A percentile compares a stretch with the other conserved stretches of the same genome.
Conservation (phyloP, 371 early-diverging fungal genomes). For the Sporodiniella umbellata region DNA sequence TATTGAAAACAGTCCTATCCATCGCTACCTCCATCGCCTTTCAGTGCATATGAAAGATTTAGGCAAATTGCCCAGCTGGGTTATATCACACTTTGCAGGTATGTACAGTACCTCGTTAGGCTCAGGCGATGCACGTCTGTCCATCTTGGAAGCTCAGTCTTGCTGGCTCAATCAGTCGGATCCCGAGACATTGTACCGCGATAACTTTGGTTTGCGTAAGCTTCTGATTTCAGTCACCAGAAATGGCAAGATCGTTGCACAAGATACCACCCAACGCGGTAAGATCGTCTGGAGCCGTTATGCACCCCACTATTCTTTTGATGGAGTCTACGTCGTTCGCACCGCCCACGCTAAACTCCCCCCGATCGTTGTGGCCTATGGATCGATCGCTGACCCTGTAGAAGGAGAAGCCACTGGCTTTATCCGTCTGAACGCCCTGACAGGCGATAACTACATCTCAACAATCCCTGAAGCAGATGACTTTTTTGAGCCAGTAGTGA, state of each 20-base stretch:
- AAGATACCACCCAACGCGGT: slow-evolving; percentile 74
- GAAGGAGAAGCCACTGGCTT: slow-evolving; percentile 44
- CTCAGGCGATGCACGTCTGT: slow-evolving; percentile 7
- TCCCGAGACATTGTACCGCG: slow-evolving; percentile 50
- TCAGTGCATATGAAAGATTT: slow-evolving; percentile 50
- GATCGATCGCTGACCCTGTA: slow-evolving; percentile 35
- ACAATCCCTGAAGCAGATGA: slow-evolving; percentile 25
- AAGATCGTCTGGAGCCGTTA: slow-evolving; percentile 72
- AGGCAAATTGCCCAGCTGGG: slow-evolving; percentile 30
- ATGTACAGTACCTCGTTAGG: slow-evolving; percentile 17
- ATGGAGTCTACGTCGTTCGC: slow-evolving; percentile 61
- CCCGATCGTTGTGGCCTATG: slow-evolving; percentile 70
- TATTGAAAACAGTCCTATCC: slow-evolving; percentile 30
- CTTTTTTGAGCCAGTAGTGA: slow-evolving; percentile 52
- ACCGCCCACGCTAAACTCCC: slow-evolving; percentile 66
- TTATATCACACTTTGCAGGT: slow-evolving; percentile 23
- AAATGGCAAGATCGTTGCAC: slow-evolving; percentile 79
- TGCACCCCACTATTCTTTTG: slow-evolving; percentile 39
- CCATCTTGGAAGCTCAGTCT: slow-evolving; percentile 23
- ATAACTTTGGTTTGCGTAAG: slow-evolving; percentile 85
- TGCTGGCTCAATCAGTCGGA: slow-evolving; percentile 22
- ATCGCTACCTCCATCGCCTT: slow-evolving; percentile 72
- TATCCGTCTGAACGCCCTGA: slow-evolving; percentile 70
- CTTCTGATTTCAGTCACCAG: slow-evolving; percentile 72
- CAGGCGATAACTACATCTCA: slow-evolving; percentile 58